A percentile compares a stretch with the other conserved stretches of the same genome.
Conservation (phyloP, 148 eudicot genomes). For the Amaranthus palmeri region DNA sequence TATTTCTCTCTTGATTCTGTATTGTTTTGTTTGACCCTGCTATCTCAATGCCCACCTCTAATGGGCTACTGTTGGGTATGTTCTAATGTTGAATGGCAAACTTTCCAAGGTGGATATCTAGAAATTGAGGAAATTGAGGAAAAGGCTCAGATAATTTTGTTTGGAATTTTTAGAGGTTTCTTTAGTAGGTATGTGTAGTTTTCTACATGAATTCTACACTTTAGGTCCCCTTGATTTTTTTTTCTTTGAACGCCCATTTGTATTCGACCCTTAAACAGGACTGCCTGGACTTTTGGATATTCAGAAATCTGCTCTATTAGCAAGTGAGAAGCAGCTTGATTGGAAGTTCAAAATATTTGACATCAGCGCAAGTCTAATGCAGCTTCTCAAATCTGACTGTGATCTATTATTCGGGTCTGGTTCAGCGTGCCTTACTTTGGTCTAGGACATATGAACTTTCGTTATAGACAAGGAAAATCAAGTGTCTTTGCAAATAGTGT, state of each 20-base stretch:
- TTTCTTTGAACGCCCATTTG: neutral
- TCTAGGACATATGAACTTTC: neutral
- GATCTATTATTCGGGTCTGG: neutral
- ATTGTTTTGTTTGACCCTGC: too few relatives aligned
- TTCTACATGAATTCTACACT: neutral
- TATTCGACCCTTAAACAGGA: neutral
- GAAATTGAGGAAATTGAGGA: too few relatives aligned
- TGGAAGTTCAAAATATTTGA: neutral
- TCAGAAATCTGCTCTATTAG: neutral
- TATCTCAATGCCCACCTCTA: too few relatives aligned
- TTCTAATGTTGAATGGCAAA: too few relatives aligned
- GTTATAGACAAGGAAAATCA: neutral
- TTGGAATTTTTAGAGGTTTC: constrained; percentile 1
- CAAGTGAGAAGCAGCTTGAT: neutral
- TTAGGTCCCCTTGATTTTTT: neutral
- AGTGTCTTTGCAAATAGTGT: neutral
- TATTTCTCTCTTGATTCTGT: too few relatives aligned
- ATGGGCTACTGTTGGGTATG: too few relatives aligned
- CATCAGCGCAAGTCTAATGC: neutral
- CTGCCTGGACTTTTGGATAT: neutral
- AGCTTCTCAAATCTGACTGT: neutral
- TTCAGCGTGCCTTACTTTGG: too few relatives aligned
- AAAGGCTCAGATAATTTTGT: neutral
- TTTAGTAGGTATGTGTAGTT: neutral
- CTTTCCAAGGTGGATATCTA: too few relatives aligned